Percentiles rank a stretch among this genome's conserved stretches.
Evolutionary conservation across 345 rosid species (phyloP).

Genomic region (Mangifera indica): DNA sequence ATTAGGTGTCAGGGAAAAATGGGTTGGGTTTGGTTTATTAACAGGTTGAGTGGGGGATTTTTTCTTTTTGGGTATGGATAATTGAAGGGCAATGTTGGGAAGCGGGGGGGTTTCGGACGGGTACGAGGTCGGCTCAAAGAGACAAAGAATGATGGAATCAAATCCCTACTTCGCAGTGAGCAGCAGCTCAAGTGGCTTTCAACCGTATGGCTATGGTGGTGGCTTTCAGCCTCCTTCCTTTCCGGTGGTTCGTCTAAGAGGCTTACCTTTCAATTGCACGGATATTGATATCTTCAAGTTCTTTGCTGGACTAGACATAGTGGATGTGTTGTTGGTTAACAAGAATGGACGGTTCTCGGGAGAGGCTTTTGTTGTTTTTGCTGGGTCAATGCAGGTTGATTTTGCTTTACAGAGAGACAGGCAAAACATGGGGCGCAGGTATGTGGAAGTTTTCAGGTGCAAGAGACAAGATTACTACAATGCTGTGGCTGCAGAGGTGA

Average conservation of each 20-base stretch:
- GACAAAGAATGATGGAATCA: constrained; percentile 99
- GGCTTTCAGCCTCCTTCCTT: constrained; percentile 59
- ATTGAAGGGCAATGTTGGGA: constrained; percentile 98
- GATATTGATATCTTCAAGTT: constrained; percentile 88
- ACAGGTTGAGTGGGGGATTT: constrained; percentile 89
- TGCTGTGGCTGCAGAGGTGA: constrained; percentile 84
- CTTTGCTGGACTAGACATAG: constrained; percentile 89
- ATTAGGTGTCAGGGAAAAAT: constrained; percentile 39
- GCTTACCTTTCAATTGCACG: constrained; percentile 91
- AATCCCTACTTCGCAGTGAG: constrained; percentile 99
- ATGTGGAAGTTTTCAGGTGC: constrained; percentile 89
- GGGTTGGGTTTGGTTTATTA: constrained; percentile 92
- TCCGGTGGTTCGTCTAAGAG: constrained; percentile 92
- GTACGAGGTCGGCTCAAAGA: constrained; percentile 99
- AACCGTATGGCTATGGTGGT: constrained; percentile 54
- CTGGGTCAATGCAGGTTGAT: constrained; percentile 77
- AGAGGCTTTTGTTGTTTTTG: constrained; percentile 84
- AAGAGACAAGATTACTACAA: constrained; percentile 80
- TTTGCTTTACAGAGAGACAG: constrained; percentile 85
- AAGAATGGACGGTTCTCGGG: constrained; percentile 82
- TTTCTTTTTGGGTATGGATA: constrained; percentile 63
- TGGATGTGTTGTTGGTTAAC: constrained; percentile 76
- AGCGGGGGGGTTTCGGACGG: constrained; percentile 96
- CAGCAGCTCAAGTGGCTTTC: constrained; percentile 59
- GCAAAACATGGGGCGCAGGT: constrained; percentile 86